Evolutionary conservation across 2,329 filamentous ascomycete species (phyloP).

Genomic region (Leptosphaerulina australis): DNA sequence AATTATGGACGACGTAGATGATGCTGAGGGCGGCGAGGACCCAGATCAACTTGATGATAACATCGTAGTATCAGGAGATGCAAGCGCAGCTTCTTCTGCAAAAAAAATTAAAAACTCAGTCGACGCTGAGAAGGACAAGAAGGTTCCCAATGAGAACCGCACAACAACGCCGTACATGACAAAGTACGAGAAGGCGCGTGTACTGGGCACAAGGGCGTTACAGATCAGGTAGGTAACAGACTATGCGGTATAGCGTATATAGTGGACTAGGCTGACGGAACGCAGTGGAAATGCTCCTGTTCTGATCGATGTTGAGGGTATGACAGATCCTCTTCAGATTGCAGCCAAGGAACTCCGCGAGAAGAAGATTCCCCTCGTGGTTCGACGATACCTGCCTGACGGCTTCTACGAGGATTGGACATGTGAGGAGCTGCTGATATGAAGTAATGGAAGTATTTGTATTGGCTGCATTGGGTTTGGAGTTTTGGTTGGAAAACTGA

Average conservation of each 20-base stretch:
- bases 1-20: slow-evolving; percentile 70
- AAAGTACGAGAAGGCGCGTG: slow-evolving; percentile 95
- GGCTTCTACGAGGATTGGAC: slow-evolving; percentile 99
- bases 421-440: slow-evolving; percentile 82
- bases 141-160: slow-evolving; percentile 85
- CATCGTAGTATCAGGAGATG: slow-evolving; percentile 58
- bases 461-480: slow-evolving; percentile 44
- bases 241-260: background rate
- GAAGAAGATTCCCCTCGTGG: slow-evolving; percentile 97
- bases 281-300: slow-evolving; percentile 94
- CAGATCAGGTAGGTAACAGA: slow-evolving; percentile 79
- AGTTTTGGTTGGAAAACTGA: slow-evolving; percentile 40
- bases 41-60: slow-evolving; percentile 48
- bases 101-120: slow-evolving; percentile 60
- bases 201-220: slow-evolving; percentile 88
- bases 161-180: slow-evolving; percentile 98
- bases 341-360: slow-evolving; percentile 96
- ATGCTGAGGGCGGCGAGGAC: slow-evolving; percentile 50
- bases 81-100: slow-evolving; percentile 54
- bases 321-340: slow-evolving; percentile 96
- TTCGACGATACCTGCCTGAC: slow-evolving; percentile 93
- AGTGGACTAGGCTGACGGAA: slow-evolving; percentile 22
- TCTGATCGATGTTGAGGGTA: slow-evolving; percentile 93
- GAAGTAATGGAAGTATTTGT: slow-evolving; percentile 15
- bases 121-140: slow-evolving; percentile 72